These are phyloP conservation scores for Globisporangium barbulae DNA, from an alignment of 352 stramenopile species.

Conservation along the genomic window DNA sequence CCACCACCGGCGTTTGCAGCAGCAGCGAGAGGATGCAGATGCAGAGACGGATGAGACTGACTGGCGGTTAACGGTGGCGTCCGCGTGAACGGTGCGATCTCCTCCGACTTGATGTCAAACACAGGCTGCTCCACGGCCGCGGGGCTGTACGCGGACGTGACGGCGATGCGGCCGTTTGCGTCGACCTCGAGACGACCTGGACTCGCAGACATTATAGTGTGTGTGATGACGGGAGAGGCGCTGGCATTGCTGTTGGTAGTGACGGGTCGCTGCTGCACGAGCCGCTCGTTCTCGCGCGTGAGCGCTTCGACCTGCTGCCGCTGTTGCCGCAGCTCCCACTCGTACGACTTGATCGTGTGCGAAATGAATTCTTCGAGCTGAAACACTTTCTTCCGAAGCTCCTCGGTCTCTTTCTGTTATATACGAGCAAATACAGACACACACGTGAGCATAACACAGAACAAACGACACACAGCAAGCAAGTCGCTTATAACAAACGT, in stretches of 20 bases:
- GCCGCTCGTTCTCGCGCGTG: conserved; percentile 39
- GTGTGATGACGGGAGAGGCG: background rate
- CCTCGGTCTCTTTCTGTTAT: conserved; percentile 51
- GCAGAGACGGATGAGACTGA: background rate
- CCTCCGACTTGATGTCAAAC: conserved; percentile 33
- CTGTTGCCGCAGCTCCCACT: conserved; percentile 46
- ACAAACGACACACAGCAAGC: background rate
- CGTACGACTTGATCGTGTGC: conserved; percentile 54
- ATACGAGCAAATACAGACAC: background rate
- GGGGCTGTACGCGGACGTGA: conserved; percentile 17
- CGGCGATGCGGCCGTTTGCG: conserved; percentile 1
- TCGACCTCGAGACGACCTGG: conserved; percentile 2
- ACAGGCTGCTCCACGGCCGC: conserved; percentile 20
- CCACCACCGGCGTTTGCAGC: background rate
- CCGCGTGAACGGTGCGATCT: conserved; percentile 15
- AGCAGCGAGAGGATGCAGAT: background rate
- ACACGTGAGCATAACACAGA: background rate
- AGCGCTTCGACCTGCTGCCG: conserved; percentile 35
- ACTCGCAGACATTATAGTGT: background rate
- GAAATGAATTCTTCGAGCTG: conserved; percentile 66
- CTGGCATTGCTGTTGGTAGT: background rate
- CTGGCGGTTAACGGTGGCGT: background rate
- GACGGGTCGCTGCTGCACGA: conserved; percentile 23
- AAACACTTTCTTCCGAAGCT: conserved; percentile 66
- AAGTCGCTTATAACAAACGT: background rate